Conservation (phyloP, 805 yeast species). For the Metschnikowia similis region DNA sequence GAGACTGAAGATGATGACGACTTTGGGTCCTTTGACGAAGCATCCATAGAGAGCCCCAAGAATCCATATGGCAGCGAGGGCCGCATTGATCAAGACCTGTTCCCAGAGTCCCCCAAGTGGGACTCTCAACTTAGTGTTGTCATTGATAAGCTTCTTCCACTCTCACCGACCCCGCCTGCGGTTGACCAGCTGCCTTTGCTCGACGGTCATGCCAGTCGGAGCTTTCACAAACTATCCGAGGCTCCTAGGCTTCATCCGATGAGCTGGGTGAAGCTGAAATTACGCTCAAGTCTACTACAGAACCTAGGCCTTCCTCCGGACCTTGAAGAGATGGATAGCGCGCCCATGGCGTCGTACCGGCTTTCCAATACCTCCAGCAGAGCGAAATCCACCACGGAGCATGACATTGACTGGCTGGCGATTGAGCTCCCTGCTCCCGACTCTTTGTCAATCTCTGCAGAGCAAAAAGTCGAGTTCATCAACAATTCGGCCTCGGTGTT, state of each 20-base stretch:
- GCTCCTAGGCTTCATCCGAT: conserved; percentile 51
- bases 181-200: conserved; percentile 12
- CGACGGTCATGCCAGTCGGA: conserved; percentile 32
- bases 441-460: conserved; percentile 26
- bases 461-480: conserved; percentile 22
- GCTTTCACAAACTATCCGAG: conserved; percentile 46
- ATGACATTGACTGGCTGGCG: conserved; percentile 32
- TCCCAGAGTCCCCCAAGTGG: conserved; percentile 2
- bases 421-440: conserved; percentile 35
- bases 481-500: conserved; percentile 25
- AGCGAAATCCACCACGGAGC: conserved; percentile 23
- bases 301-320: conserved; percentile 72
- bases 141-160: conserved; percentile 13
- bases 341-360: neutral
- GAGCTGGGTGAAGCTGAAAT: conserved; percentile 65
- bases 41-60: conserved; percentile 24
- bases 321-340: conserved; percentile 46
- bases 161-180: neutral
- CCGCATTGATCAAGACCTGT: neutral
- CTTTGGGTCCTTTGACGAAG: conserved; percentile 38
- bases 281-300: conserved; percentile 59
- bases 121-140: conserved; percentile 6
- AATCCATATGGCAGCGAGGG: neutral
- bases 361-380: neutral
- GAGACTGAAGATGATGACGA: conserved; percentile 29